Conservation (phyloP, 306 rosid genomes). For the Trifolium subterraneum region DNA sequence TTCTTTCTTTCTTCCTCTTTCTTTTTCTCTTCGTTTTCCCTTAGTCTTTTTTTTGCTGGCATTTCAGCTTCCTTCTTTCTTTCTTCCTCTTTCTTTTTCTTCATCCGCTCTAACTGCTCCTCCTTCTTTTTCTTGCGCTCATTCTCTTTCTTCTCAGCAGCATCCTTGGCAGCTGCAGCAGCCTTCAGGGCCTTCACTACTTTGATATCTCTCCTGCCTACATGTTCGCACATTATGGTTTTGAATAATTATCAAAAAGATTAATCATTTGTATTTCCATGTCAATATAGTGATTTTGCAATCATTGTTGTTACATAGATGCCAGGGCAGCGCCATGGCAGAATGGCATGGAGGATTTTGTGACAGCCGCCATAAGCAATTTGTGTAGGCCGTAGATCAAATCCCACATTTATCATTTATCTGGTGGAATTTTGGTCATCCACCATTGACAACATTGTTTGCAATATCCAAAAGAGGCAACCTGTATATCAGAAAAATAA, state of each 20-base stretch:
- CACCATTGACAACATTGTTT: background rate
- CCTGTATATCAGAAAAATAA: slow-evolving; percentile 23
- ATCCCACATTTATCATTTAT: background rate
- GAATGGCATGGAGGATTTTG: background rate
- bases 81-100: slow-evolving; percentile 75
- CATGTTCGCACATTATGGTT: slow-evolving; percentile 39
- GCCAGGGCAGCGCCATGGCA: background rate
- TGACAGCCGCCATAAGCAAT: background rate
- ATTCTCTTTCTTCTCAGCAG: slow-evolving; percentile 82
- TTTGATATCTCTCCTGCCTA: slow-evolving; percentile 89
- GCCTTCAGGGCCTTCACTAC: slow-evolving; percentile 88
- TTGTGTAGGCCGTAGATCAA: background rate
- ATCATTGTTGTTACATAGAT: background rate
- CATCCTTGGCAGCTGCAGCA: slow-evolving; percentile 87
- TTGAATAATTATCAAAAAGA: background rate
- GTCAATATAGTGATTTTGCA: background rate
- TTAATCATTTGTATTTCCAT: background rate
- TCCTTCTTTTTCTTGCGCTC: slow-evolving; percentile 94
- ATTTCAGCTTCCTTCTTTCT: slow-evolving; percentile 71
- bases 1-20: slow-evolving; percentile 79
- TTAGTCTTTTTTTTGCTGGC: slow-evolving; percentile 81
- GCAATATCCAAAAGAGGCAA: slow-evolving; percentile 22
- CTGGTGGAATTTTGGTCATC: background rate
- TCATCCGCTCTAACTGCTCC: slow-evolving; percentile 76
- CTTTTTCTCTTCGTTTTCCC: slow-evolving; percentile 82